Percentiles rank a stretch among this genome's conserved stretches.
Evolutionary conservation across 2,329 filamentous ascomycete genomes (phyloP).

Genomic region (Monilinia fructigena): DNA sequence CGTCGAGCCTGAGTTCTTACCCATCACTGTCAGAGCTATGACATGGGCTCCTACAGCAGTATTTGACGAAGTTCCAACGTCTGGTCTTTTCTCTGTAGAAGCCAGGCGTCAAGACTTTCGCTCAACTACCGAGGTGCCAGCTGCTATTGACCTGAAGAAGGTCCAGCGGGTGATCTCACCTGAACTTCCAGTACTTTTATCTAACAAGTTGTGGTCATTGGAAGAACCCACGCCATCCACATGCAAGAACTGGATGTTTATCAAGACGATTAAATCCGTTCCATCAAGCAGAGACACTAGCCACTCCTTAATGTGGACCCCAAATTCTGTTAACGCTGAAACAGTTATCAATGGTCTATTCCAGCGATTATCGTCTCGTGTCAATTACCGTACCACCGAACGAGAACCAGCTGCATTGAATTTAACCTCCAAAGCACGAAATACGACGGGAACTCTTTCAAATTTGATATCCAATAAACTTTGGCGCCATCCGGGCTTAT

Average conservation of each 20-base stretch:
- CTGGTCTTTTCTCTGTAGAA: constrained; percentile 31
- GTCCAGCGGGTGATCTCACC: constrained; percentile 24
- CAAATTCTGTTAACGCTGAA: background rate
- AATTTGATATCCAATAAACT: constrained; percentile 33
- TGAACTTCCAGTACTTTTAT: constrained; percentile 26
- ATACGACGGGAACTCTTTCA: constrained; percentile 19
- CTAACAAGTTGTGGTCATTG: constrained; percentile 31
- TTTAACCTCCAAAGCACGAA: constrained; percentile 33
- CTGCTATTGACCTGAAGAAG: constrained; percentile 28
- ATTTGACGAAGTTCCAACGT: constrained; percentile 7
- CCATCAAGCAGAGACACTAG: background rate
- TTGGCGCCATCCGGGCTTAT: constrained; percentile 31
- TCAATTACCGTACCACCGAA: constrained; percentile 29
- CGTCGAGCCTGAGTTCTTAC: background rate
- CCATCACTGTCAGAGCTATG: background rate
- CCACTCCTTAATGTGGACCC: constrained; percentile 27
- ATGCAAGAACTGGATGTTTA: constrained; percentile 26
- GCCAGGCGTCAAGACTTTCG: constrained; percentile 26
- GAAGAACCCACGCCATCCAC: constrained; percentile 1
- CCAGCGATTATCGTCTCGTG: constrained; percentile 17
- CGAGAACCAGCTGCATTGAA: constrained; percentile 33
- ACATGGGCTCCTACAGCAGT: constrained; percentile 27
- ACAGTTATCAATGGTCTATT: constrained; percentile 31
- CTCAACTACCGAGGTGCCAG: constrained; percentile 30
- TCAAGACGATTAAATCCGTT: background rate